Percentiles rank a stretch among this genome's conserved stretches.
Evolutionary conservation across 306 rosid species (phyloP).

Genomic region (Trichosanthes cucumerina): DNA sequence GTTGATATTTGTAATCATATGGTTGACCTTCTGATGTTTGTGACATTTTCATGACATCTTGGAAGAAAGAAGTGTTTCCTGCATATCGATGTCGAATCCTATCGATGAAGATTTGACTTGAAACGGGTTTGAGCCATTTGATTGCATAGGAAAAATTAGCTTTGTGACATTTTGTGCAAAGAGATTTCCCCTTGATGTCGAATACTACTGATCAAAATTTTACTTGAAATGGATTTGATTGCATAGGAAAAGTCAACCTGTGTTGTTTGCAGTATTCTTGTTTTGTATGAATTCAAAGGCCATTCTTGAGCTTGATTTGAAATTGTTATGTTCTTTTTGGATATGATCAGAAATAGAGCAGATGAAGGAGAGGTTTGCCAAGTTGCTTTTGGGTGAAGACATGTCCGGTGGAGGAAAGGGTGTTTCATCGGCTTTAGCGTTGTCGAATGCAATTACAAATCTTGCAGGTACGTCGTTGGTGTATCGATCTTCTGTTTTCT

Average conservation of each 20-base stretch:
- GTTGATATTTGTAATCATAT: background rate
- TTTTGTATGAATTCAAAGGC: background rate
- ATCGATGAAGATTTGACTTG: background rate
- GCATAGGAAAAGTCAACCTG: background rate
- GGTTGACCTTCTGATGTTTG: background rate
- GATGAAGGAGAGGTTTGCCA: conserved; percentile 92
- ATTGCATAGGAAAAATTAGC: background rate
- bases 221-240: background rate
- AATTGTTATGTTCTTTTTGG: conserved; percentile 11
- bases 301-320: background rate
- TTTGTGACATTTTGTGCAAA: too few species aligned
- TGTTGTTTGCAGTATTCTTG: background rate
- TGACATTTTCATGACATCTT: background rate
- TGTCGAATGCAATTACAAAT: conserved; percentile 96
- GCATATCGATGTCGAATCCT: background rate
- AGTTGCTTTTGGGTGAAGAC: conserved; percentile 86
- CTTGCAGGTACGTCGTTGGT: conserved; percentile 58
- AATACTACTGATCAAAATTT: background rate
- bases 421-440: conserved; percentile 89
- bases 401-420: conserved; percentile 99
- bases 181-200: background rate
- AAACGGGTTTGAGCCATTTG: background rate
- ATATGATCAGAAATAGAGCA: conserved; percentile 71
- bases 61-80: background rate
- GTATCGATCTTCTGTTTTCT: background rate